phyloP scores from a whole-genome alignment of 805 yeast species.

The Cephaloascus fragrans region DNA sequence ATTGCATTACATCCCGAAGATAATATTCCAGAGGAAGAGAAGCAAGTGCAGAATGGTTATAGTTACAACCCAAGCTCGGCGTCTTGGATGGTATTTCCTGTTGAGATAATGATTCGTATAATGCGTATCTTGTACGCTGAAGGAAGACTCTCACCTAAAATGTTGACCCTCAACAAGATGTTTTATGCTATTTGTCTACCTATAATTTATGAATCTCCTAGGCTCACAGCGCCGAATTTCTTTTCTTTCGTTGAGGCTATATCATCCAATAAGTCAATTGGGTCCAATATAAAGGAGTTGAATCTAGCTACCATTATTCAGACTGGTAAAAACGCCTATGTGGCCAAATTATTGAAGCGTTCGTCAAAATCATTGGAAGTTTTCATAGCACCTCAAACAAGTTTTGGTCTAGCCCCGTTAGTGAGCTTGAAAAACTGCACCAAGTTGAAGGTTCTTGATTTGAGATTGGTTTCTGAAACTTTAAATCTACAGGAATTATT shows the following conservation, averaged over 20 bases:
- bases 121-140: conserved; percentile 17
- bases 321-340: conserved; percentile 84
- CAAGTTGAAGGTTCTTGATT: conserved; percentile 54
- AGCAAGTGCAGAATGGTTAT: conserved; percentile 6
- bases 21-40: conserved; percentile 13
- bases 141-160: conserved; percentile 32
- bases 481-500: conserved; percentile 77
- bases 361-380: conserved; percentile 55
- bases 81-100: conserved; percentile 18
- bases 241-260: conserved; percentile 62
- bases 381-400: conserved; percentile 89
- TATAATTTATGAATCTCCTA: conserved; percentile 54
- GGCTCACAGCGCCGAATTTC: conserved; percentile 58
- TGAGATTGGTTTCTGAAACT: conserved; percentile 84
- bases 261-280: conserved; percentile 36
- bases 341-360: conserved; percentile 72
- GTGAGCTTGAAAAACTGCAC: conserved; percentile 70
- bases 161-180: conserved; percentile 48
- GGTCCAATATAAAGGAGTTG: conserved; percentile 50
- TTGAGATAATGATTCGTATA: conserved; percentile 22
- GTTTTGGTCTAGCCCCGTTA: conserved; percentile 87
- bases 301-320: conserved; percentile 79
- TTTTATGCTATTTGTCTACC: conserved; percentile 59
- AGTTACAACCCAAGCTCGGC: conserved; percentile 7
- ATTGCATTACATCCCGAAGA: conserved; percentile 18